phyloP scores from a whole-genome alignment of 2,329 filamentous ascomycete species.

The Diplodia corticola region DNA sequence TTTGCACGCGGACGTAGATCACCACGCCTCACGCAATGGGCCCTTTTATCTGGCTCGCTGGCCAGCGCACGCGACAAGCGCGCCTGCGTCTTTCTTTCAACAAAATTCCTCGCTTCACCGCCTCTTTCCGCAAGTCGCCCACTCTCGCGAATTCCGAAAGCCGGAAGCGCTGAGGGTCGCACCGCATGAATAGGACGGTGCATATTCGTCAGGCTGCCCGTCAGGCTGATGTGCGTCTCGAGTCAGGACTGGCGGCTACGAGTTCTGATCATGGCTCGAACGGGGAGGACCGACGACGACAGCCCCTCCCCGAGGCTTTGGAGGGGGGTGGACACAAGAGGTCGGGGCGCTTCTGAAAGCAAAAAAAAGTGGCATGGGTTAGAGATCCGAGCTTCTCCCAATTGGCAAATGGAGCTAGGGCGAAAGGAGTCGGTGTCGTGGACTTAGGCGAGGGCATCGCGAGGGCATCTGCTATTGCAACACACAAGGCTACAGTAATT shows the following conservation, averaged over 20 bases:
- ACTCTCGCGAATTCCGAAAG: slow-evolving; percentile 1
- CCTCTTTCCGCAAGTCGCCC: neutral
- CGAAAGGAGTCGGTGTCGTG: slow-evolving; percentile 11
- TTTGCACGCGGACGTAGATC: slow-evolving; percentile 17
- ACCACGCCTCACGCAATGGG: slow-evolving; percentile 2
- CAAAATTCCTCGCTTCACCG: slow-evolving; percentile 12
- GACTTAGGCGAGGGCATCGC: slow-evolving; percentile 12
- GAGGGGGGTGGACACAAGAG: slow-evolving; percentile 2
- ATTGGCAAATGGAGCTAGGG: neutral
- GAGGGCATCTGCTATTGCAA: neutral
- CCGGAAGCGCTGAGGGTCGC: slow-evolving; percentile 19
- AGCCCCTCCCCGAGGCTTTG: neutral
- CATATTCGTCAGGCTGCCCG: slow-evolving; percentile 19
- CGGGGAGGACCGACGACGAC: neutral
- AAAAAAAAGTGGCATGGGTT: slow-evolving; percentile 14
- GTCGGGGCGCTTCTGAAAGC: slow-evolving; percentile 8
- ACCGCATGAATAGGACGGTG: slow-evolving; percentile 17
- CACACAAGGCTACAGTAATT: neutral
- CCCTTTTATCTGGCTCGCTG: slow-evolving; percentile 11
- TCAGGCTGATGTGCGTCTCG: slow-evolving; percentile 13
- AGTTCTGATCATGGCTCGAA: slow-evolving; percentile 15
- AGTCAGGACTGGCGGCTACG: slow-evolving; percentile 11
- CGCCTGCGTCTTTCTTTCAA: neutral
- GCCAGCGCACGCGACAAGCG: slow-evolving; percentile 16
- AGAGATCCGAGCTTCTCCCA: neutral